Base-by-base conservation (phyloP, 2,329 filamentous ascomycete genomes). In the Penicillium sp. region DNA sequence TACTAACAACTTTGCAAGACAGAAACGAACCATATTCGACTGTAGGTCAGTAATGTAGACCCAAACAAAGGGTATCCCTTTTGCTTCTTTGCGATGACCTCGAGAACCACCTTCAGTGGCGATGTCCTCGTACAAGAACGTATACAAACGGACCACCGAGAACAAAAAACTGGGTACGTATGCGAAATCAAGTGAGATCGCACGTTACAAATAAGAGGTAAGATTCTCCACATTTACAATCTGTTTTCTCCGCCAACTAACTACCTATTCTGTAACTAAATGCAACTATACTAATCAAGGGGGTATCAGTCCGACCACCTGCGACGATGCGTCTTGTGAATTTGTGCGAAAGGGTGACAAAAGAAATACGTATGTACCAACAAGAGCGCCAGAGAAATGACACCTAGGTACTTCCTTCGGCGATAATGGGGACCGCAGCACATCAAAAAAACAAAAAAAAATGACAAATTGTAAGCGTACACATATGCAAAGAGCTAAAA, bases 321-420 rank as follows among this genome's bases (percentile, higher is more conserved):
- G n/a, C n/a, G 36, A 19, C 36, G 36, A 38, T 38, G 16, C 25
- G 43, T 45, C 27, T 46, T 27, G 43, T 31, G 27, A 33, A 13
- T 19, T 21, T 29, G n/a, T 19, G 10, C 25, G 19, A 27, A 13
- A 11, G 25, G 27, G 27, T 21, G 15, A 46, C 43, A 46, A 46
- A 46, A 31, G 43, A 60, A 77, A 78, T 0, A 10, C 36, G 71
- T 68, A 8, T 70, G 16, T 62, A 10, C 74, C 69, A 13, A 66
- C 63, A 5, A 46, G 11, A 29, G 29, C 27, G 43, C 43, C 43
- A 46, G 43, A 46, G 27, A 27, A 31, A 46, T 46, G 43, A 46
- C 2, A n/a, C 25, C 25, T 19, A 46, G 48, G 34, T n/a, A 16
- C 34, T 79, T 79, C 66, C 16, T 29, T 29, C n/a, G 21, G 44